Base-by-base conservation (phyloP, 345 rosid species). In the Eucalyptus dawsonii region DNA sequence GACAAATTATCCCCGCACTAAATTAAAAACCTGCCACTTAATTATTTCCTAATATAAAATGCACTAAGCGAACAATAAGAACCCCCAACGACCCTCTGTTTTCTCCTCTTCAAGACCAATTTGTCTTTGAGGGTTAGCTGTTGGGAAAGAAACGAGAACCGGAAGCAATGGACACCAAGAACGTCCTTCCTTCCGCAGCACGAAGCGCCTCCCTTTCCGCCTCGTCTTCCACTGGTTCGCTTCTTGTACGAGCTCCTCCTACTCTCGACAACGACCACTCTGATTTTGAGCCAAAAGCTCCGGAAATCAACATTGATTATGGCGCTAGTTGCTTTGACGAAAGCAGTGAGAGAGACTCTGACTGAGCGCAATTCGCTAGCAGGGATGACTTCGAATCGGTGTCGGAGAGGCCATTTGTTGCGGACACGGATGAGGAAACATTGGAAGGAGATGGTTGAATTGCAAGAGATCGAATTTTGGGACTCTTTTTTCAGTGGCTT, bases 201-300 rank as follows among this genome's bases (percentile, higher is more conserved):
- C 56, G 22, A 51, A 51, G 56, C 22, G 3, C 4, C 56, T 51
- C 22, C 24, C 56, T 19, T 53, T 19, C 86, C 86, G 22, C 69
- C 53, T 11, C 80, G 13, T 72, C 92, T 47, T 19, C 89, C 83
- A 25, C 90, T 3, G 89, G 50, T 93, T 93, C 94, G 87, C 62
- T 93, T 56, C 95, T 93, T 25, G 90, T 97, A 49, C 94, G 98
- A 88, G 98, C 99, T 92, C 99, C 96, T 90, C 56, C 93, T 89
- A 94, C 96, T 6, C 19, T 88, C 86, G 96, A 94, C 62, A 93
- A 94, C 8, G 91, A 88, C 21, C 89, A 54, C 12, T 92, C 94
- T 88, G 93, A 90, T 62, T 91, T 89, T 90, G 95, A 92, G 31
- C 89, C 90, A 9, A 87, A 91, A 8, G 89, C 90, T 67, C 65